Evolutionary conservation across 2,329 filamentous ascomycete species (phyloP).

Genomic region (Fusarium napiforme): DNA sequence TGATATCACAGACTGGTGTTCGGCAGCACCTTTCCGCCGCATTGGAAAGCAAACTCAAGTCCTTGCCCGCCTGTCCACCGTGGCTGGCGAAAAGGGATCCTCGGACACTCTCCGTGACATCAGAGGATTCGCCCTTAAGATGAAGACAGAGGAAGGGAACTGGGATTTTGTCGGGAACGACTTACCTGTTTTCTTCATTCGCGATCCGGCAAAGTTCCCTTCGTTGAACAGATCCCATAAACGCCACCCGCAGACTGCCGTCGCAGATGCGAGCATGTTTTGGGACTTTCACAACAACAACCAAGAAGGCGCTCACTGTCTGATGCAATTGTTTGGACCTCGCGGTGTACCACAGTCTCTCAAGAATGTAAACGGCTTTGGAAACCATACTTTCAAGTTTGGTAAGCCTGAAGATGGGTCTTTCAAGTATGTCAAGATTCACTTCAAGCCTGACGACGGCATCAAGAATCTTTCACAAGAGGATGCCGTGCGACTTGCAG

Average conservation of each 20-base stretch:
- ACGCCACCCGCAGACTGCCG: not conserved
- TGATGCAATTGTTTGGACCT: not conserved
- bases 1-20: constrained; percentile 12
- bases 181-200: constrained; percentile 7
- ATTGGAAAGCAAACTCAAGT: not conserved
- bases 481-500: not conserved
- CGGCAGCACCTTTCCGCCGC: not conserved
- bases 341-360: not conserved
- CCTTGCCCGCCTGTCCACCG: constrained; percentile 1
- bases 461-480: not conserved
- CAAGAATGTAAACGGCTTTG: not conserved
- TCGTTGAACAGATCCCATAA: constrained; percentile 2
- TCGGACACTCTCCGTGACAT: constrained; percentile 6
- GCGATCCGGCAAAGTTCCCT: constrained; percentile 4
- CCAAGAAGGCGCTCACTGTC: constrained; percentile 4
- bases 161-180: constrained; percentile 15
- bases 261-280: constrained; percentile 6
- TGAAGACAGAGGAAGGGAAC: constrained; percentile 12
- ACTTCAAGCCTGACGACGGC: constrained; percentile 3
- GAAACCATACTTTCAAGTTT: constrained; percentile 6
- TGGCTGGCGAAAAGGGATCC: not conserved
- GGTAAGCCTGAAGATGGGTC: constrained; percentile 9
- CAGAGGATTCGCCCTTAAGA: constrained; percentile 3
- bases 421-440: constrained; percentile 13
- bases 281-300: constrained; percentile 12